Evolutionary conservation across 345 rosid genomes (phyloP).

Genomic region (Triadica sebifera): DNA sequence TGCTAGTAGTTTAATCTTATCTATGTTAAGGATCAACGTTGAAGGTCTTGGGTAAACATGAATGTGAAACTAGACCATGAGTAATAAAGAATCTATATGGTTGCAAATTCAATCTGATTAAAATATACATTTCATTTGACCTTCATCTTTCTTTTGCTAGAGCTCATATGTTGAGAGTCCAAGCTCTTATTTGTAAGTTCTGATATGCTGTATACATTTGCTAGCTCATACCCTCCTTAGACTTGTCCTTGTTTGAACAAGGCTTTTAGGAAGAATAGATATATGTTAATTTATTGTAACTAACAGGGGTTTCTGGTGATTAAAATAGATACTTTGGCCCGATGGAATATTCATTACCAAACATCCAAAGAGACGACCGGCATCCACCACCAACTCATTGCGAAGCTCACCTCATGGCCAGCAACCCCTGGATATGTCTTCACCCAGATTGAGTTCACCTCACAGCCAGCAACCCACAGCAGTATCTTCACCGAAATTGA

Average conservation of each 20-base stretch:
- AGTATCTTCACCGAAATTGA: slow-evolving; percentile 44
- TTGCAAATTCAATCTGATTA: not conserved
- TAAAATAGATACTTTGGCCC: slow-evolving; percentile 91
- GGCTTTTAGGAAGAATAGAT: not conserved
- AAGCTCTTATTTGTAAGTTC: not conserved
- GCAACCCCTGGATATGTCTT: slow-evolving; percentile 12
- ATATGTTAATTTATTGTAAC: not conserved
- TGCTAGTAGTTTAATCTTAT: not conserved
- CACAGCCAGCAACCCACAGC: slow-evolving; percentile 29
- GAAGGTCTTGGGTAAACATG: not conserved
- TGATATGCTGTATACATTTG: not conserved
- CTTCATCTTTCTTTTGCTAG: not conserved
- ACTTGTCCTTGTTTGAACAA: not conserved
- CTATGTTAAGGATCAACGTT: not conserved
- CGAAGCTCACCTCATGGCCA: slow-evolving; percentile 13
- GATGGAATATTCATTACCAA: slow-evolving; percentile 96
- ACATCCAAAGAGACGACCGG: slow-evolving; percentile 72
- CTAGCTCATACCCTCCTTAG: not conserved
- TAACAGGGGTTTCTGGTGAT: slow-evolving; percentile 17
- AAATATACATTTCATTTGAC: not conserved
- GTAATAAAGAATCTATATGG: not conserved
- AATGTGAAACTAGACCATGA: not conserved
- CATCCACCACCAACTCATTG: slow-evolving; percentile 33
- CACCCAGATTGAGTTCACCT: slow-evolving; percentile 30
- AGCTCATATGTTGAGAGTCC: not conserved